phyloP scores from a whole-genome alignment of 768 basidiomycete genomes.

The Lepiota brunneoincarnata region DNA sequence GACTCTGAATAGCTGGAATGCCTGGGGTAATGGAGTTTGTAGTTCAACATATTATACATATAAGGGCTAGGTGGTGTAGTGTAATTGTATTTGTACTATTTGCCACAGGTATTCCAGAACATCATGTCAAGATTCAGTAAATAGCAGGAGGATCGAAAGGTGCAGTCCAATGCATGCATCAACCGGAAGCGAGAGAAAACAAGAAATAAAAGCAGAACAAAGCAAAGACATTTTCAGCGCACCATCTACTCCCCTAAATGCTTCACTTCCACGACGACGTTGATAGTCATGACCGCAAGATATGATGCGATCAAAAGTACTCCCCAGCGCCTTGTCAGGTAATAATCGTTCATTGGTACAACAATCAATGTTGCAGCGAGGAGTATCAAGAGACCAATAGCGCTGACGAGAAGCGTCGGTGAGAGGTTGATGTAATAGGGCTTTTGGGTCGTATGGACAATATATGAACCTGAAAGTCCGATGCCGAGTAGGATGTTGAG shows the following conservation, averaged over 20 bases:
- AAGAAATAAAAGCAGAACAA: neutral
- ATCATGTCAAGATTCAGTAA: no score
- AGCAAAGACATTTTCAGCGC: neutral
- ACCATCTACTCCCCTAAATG: neutral
- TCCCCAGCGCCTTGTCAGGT: slow-evolving; percentile 81
- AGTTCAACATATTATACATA: no score
- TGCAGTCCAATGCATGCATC: no score
- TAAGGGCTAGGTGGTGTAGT: no score
- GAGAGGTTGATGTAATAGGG: slow-evolving; percentile 79
- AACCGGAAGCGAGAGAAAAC: neutral
- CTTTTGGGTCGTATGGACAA: slow-evolving; percentile 60
- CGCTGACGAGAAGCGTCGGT: slow-evolving; percentile 80
- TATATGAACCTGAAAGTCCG: slow-evolving; percentile 87
- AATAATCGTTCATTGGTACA: slow-evolving; percentile 83
- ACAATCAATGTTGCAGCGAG: slow-evolving; percentile 74
- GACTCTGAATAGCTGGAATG: slow-evolving; percentile 3
- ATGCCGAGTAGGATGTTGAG: slow-evolving; percentile 89
- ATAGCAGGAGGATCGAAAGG: no score
- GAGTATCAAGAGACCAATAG: slow-evolving; percentile 75
- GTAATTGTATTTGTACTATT: no score
- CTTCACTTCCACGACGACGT: slow-evolving; percentile 75
- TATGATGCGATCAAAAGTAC: slow-evolving; percentile 75
- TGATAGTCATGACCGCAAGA: slow-evolving; percentile 69
- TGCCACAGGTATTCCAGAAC: no score
- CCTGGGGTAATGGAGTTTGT: no score